Conservation (phyloP, 768 basidiomycete genomes). For the Auriscalpium orientale region DNA sequence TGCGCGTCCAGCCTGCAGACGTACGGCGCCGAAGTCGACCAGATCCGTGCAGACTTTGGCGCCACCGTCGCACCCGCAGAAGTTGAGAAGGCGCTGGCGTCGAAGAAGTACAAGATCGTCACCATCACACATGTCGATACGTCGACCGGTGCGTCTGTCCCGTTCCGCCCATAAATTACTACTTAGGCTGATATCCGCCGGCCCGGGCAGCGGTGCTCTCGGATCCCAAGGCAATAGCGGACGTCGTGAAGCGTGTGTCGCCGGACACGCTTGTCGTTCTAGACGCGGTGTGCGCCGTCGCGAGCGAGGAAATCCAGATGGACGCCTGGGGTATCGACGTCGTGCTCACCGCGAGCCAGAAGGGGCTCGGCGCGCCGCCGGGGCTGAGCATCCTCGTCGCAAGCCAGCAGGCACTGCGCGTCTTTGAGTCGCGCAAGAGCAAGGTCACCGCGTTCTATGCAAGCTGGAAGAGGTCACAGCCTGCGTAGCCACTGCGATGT, state of each 20-base stretch:
- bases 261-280: slow-evolving; percentile 82
- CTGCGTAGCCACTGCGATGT: neutral
- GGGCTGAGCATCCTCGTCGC: slow-evolving; percentile 84
- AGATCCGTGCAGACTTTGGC: slow-evolving; percentile 79
- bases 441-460: slow-evolving; percentile 79
- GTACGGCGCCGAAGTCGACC: slow-evolving; percentile 84
- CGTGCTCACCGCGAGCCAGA: slow-evolving; percentile 80
- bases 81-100: slow-evolving; percentile 61
- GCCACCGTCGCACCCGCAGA: slow-evolving; percentile 54
- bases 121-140: slow-evolving; percentile 97
- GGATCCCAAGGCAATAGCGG: slow-evolving; percentile 68
- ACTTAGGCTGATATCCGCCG: neutral
- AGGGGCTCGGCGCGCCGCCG: slow-evolving; percentile 89
- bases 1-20: slow-evolving; percentile 52
- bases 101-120: slow-evolving; percentile 80
- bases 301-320: slow-evolving; percentile 90
- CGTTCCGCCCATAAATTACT: neutral
- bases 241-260: slow-evolving; percentile 64
- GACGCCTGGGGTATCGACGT: slow-evolving; percentile 93
- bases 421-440: slow-evolving; percentile 52
- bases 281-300: slow-evolving; percentile 96
- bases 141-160: slow-evolving; percentile 53
- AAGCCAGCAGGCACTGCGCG: slow-evolving; percentile 69
- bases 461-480: slow-evolving; percentile 71
- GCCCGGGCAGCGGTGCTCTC: slow-evolving; percentile 65